Evolutionary conservation across 2,329 filamentous ascomycete genomes (phyloP), one percentile per base, ranked within the genome.

Genomic region (Helotiales sp.): DNA sequence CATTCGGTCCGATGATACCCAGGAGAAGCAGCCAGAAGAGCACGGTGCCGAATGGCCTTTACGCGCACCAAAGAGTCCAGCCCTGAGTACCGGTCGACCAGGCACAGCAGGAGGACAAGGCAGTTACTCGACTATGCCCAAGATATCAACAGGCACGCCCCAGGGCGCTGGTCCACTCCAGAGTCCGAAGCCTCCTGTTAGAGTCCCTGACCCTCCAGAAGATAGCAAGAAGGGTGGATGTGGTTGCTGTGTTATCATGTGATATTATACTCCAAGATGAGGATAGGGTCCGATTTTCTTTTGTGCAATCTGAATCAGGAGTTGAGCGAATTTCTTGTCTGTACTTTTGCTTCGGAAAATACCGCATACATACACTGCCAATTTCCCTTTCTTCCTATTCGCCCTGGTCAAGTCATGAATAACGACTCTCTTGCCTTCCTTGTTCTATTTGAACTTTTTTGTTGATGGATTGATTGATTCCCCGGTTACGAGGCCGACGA

Each of bases 41-140:
- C 63, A 70, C 44, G 72, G 69, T 31, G n/a, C 64, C n/a, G 82
- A 86, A 60, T 88, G 86, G 86, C 86, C 86, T 1, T 72, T 88
- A 24, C 81, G 53, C 27, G 72, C 66, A 3, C 67, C 76, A 5
- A 82, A 79, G 70, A 82, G 78, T 61, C 79, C 81, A 15, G 75
- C 75, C 4, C 70, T 75, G 52, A 79, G 76, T 54, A 76, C 77
- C 8, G 74, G 74, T 10, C 73, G 76, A 17, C 73, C 77, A 5
- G 76, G 76, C 10, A 82, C 81, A 15, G 61, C 67, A 12, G 69
- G 69, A 44, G 64, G 67, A 87, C 87, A 69, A 85, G 84, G 57
- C 22, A 59, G 50, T 38, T 36, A 85, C 86, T 40, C 75, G 75
- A 62, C 63, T 24, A 68, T 68, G 62, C 67, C 66, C 5, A 67